Conservation (phyloP, 345 rosid species). For the Eucalyptus erythrocorys region DNA sequence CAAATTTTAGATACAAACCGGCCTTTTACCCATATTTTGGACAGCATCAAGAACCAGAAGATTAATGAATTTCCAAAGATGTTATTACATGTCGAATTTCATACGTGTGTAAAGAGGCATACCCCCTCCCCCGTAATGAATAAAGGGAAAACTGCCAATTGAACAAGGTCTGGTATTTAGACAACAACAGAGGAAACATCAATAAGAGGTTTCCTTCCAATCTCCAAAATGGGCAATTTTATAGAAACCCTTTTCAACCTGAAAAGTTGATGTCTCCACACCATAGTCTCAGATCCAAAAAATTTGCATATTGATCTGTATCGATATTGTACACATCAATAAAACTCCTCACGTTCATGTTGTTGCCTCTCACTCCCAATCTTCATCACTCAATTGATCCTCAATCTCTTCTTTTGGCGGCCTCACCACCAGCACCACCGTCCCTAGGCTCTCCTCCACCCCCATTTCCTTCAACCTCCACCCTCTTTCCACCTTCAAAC, state of each 20-base stretch:
- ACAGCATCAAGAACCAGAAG: neutral
- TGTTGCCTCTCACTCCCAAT: constrained; percentile 44
- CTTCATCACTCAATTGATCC: constrained; percentile 48
- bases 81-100: neutral
- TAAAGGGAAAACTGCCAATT: neutral
- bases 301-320: neutral
- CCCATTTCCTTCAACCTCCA: constrained; percentile 41
- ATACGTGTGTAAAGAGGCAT: neutral
- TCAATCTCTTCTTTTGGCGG: constrained; percentile 65
- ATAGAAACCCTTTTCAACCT: neutral
- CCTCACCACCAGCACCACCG: constrained; percentile 56
- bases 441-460: constrained; percentile 50
- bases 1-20: neutral
- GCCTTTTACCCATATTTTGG: neutral
- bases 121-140: neutral
- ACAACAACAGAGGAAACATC: neutral
- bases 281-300: neutral
- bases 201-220: neutral
- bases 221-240: neutral
- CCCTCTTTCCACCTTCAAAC: constrained; percentile 68
- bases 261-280: neutral
- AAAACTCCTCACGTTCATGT: neutral
- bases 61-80: neutral
- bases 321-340: neutral
- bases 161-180: neutral